Percentiles rank a stretch among this genome's conserved stretches.
Evolutionary conservation across 2,329 filamentous ascomycete species (phyloP).

Genomic region (Pseudonectria foliicola): DNA sequence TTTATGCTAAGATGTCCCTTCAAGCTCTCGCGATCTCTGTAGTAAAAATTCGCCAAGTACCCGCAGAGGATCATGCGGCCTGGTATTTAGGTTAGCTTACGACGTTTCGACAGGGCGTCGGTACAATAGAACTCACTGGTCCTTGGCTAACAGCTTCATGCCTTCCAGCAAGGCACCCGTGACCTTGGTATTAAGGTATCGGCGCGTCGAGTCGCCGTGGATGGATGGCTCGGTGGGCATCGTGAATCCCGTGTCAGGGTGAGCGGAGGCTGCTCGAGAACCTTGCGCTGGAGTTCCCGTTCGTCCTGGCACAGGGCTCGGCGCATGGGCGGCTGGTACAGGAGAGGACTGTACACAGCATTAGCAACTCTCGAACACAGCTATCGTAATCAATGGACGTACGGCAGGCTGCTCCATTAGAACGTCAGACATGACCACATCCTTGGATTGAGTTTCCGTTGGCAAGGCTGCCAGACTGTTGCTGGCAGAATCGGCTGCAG

Average conservation of each 20-base stretch:
- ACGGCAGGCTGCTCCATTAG: conserved; percentile 34
- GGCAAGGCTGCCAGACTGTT: conserved; percentile 13
- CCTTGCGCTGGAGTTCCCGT: conserved; percentile 43
- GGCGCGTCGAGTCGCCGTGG: conserved; percentile 62
- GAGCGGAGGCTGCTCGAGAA: conserved; percentile 50
- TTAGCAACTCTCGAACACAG: conserved; percentile 10
- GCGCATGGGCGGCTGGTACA: conserved; percentile 27
- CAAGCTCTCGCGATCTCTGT: conserved; percentile 59
- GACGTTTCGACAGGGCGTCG: not conserved
- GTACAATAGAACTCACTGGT: conserved; percentile 51
- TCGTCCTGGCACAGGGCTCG: conserved; percentile 36
- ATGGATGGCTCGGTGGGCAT: conserved; percentile 53
- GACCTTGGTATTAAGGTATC: conserved; percentile 66
- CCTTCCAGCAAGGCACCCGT: conserved; percentile 63
- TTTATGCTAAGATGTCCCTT: conserved; percentile 28
- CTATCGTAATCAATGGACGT: conserved; percentile 11
- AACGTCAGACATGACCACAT: conserved; percentile 39
- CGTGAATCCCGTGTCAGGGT: conserved; percentile 45
- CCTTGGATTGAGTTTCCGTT: conserved; percentile 23
- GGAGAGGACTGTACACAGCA: conserved; percentile 29
- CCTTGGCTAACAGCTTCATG: conserved; percentile 65
- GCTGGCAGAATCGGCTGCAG: conserved; percentile 13
- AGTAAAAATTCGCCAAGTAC: conserved; percentile 65
- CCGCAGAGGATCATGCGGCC: conserved; percentile 61
- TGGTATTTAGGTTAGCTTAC: conserved; percentile 15